Percentiles rank a stretch among this genome's conserved stretches.
Conservation (phyloP, 805 yeast species). For the Wickerhamiella bombiphila region DNA sequence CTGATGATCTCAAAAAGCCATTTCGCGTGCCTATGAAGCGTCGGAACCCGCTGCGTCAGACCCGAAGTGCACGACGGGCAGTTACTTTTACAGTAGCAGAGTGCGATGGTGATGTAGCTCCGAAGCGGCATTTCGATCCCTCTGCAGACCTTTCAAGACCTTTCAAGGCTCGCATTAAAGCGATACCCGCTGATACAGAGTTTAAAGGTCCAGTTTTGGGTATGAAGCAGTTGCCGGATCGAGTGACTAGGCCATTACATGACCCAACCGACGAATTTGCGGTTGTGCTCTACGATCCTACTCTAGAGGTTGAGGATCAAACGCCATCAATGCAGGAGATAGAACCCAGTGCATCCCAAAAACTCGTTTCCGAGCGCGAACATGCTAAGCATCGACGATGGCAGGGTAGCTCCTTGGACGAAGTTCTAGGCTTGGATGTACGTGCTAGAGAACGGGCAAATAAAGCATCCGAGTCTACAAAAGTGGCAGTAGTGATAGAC, state of each 20-base stretch:
- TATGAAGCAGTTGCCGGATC: constrained; percentile 45
- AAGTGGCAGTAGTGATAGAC: constrained; percentile 88
- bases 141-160: constrained; percentile 8
- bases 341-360: constrained; percentile 8
- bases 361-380: not conserved
- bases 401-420: constrained; percentile 42
- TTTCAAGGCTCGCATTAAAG: constrained; percentile 10
- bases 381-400: not conserved
- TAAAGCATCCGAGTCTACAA: constrained; percentile 22
- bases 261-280: constrained; percentile 92
- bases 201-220: constrained; percentile 54
- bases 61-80: constrained; percentile 6
- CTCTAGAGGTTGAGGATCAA: constrained; percentile 40
- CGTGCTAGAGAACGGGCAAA: constrained; percentile 35
- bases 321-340: constrained; percentile 16
- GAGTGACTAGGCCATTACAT: constrained; percentile 85
- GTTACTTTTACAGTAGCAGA: constrained; percentile 8
- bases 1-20: constrained; percentile 9
- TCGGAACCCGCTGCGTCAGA: not conserved
- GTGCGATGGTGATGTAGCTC: not conserved
- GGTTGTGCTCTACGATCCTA: constrained; percentile 87
- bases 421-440: constrained; percentile 54
- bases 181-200: constrained; percentile 8
- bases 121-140: constrained; percentile 1
- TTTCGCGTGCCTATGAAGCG: constrained; percentile 11